Base-by-base conservation (phyloP, 2,329 filamentous ascomycete species). In the Nothophoma quercina region DNA sequence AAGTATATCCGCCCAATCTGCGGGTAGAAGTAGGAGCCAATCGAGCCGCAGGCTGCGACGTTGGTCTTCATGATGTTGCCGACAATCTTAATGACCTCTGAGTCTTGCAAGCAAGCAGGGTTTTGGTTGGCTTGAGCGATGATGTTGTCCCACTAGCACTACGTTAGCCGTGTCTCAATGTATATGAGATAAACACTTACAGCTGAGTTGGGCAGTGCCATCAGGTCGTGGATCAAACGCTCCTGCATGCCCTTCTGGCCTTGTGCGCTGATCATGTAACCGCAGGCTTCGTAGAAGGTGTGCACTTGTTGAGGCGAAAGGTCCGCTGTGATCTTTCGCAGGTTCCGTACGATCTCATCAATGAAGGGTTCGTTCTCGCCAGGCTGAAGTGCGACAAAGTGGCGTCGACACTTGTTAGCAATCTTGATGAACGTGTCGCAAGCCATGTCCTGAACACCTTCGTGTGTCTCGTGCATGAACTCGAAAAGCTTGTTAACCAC, bases 51-150 rank as follows among this genome's bases (percentile, higher is more conserved):
- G 28, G 95, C 95, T n/a, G 96, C 93, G 4, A 99, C 95, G 67
- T 99, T 99, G 1, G 95, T 99, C 84, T 99, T 99, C 95, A 99
- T 99, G 72, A 99, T 97, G 77, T 99, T 99, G 62, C 95, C 95
- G 58, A 99, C 93, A 63, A 99, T 88, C 81, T 99, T 99, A 79
- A 99, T 98, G 1, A 93, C 96, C 64, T 99, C 93, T 9, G 88
- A 82, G 69, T 98, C 92, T 74, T 98, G 91, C 10, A 99, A 82
- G 62, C 95, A 92, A 18, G 87, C 83, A 0, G 95, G 91, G 71
- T 97, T 88, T 56, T 88, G 83, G 47, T 91, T 95, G 19, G 95
- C 95, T 70, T 89, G 85, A 64, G 86, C 85, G 71, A 99, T 99
- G 67, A 99, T 97, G 68, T 88, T 86, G 71, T 97, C 93, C 95